Conservation (phyloP, 1,284 basidiomycete genomes). For the Quambalaria eucalypti region DNA sequence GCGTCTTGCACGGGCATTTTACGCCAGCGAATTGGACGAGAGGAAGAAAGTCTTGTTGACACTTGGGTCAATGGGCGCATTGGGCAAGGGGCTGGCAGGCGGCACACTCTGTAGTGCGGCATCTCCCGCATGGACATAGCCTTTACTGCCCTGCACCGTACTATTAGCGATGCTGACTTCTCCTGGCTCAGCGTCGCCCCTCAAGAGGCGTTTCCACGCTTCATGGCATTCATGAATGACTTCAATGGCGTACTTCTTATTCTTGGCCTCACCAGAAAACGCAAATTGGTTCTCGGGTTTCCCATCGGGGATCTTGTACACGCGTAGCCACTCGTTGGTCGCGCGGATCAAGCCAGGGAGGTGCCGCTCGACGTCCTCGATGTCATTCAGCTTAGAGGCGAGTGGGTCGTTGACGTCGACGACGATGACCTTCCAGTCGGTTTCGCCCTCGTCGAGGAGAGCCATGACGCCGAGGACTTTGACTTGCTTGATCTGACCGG, state of each 20-base stretch:
- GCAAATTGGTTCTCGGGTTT: slow-evolving; percentile 99
- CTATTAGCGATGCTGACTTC: slow-evolving; percentile 48
- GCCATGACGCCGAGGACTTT: slow-evolving; percentile 99
- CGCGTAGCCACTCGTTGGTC: slow-evolving; percentile 74
- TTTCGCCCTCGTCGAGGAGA: slow-evolving; percentile 52
- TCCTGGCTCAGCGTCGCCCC: slow-evolving; percentile 56
- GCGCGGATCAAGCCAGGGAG: slow-evolving; percentile 75
- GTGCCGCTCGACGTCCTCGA: slow-evolving; percentile 98
- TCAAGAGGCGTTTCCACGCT: slow-evolving; percentile 89
- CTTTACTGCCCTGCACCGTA: slow-evolving; percentile 66
- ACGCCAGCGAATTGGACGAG: too few species aligned
- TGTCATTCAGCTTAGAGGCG: slow-evolving; percentile 91
- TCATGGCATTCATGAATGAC: slow-evolving; percentile 98
- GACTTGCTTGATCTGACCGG: slow-evolving; percentile 98
- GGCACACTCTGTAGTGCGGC: slow-evolving; percentile 54
- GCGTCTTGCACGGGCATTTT: too few species aligned
- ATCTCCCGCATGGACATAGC: slow-evolving; percentile 63
- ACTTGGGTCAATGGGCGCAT: slow-evolving; percentile 45
- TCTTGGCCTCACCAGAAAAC: slow-evolving; percentile 99
- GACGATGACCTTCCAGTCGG: slow-evolving; percentile 52
- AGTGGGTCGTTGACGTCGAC: slow-evolving; percentile 95
- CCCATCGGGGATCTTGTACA: slow-evolving; percentile 93
- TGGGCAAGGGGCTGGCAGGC: slow-evolving; percentile 55
- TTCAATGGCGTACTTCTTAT: slow-evolving; percentile 97
- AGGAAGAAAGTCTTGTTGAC: slow-evolving; percentile 48